Base-by-base conservation (phyloP, 2,329 filamentous ascomycete species). In the Penicillium sp. region DNA sequence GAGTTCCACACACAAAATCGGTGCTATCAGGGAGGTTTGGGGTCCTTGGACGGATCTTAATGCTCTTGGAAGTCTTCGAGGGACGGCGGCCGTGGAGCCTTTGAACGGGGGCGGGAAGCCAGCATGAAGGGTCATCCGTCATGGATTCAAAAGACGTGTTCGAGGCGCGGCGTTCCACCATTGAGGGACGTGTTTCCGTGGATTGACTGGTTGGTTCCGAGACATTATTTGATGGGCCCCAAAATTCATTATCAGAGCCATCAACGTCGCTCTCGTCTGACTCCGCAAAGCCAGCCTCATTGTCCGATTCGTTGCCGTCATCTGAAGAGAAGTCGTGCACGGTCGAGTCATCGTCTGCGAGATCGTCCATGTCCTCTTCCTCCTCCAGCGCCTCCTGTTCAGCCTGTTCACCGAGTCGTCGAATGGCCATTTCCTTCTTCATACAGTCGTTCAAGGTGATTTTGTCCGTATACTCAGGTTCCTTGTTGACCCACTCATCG, bases 1-100 rank as follows among this genome's bases (percentile, higher is more conserved):
- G 80, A 1, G 94, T 99, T 55, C 94, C 94, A 67, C 94, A 97
- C n/a, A 99, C 94, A 62, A 99, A 99, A 72, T 99, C 94, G 13
- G 94, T 97, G 74, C 92, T 97, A 72, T 99, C 94, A 1, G 94
- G 94, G 10, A 99, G 80, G 68, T 96, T 91, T 2, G 90, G 90
- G 1, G 88, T 89, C 23, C 82, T 81, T 36, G 84, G 81, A 19
- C 86, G 86, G 62, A 87, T 84, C 58, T 81, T 84, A 43, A 80
- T 63, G 18, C 74, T 67, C 38, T 77, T 78, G 40, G 70, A 78
- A 18, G 18, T 18, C 34, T 44, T 54, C 11, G 27, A 34, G 13
- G 77, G 48, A 63, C 65, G 67, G 52, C 61, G 66, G 68, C 44
- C 69, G 59, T 65, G 53, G 7, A 53, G 47, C 30, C 64, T 62